Evolutionary conservation across 1,139 yeast species (phyloP).

Genomic region (Magnusiomyces ingens): DNA sequence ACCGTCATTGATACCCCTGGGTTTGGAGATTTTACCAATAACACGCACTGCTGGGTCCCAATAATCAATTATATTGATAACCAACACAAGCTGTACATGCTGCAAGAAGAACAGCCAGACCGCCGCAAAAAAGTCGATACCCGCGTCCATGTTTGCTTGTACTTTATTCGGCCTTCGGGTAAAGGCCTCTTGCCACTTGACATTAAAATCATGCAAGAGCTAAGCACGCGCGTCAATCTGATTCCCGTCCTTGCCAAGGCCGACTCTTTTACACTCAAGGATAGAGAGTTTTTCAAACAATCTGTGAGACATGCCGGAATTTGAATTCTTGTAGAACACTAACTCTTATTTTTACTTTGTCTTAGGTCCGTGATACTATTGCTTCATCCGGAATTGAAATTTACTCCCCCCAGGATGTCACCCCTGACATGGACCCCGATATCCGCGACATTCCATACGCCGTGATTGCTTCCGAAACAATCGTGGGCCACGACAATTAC

Average conservation of each 20-base stretch:
- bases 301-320: slow-evolving; percentile 5
- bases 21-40: slow-evolving; percentile 67
- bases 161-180: slow-evolving; percentile 55
- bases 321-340: background rate
- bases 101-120: slow-evolving; percentile 68
- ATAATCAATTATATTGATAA: slow-evolving; percentile 52
- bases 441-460: slow-evolving; percentile 48
- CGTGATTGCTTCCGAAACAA: slow-evolving; percentile 45
- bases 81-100: slow-evolving; percentile 51
- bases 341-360: background rate
- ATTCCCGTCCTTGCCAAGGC: slow-evolving; percentile 74
- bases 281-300: slow-evolving; percentile 38
- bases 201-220: slow-evolving; percentile 59
- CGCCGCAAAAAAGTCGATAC: slow-evolving; percentile 46
- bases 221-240: slow-evolving; percentile 58
- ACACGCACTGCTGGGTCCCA: slow-evolving; percentile 53
- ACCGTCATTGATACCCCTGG: slow-evolving; percentile 68
- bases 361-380: slow-evolving; percentile 40
- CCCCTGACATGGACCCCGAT: slow-evolving; percentile 16
- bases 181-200: slow-evolving; percentile 53
- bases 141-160: slow-evolving; percentile 71
- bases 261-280: slow-evolving; percentile 50
- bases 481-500: slow-evolving; percentile 25
- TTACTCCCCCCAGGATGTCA: slow-evolving; percentile 49
- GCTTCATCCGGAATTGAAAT: slow-evolving; percentile 45